A percentile compares a stretch with the other conserved stretches of the same genome.
Evolutionary conservation across 2,329 filamentous ascomycete species (phyloP).

Genomic region (Colletotrichum spinosum): DNA sequence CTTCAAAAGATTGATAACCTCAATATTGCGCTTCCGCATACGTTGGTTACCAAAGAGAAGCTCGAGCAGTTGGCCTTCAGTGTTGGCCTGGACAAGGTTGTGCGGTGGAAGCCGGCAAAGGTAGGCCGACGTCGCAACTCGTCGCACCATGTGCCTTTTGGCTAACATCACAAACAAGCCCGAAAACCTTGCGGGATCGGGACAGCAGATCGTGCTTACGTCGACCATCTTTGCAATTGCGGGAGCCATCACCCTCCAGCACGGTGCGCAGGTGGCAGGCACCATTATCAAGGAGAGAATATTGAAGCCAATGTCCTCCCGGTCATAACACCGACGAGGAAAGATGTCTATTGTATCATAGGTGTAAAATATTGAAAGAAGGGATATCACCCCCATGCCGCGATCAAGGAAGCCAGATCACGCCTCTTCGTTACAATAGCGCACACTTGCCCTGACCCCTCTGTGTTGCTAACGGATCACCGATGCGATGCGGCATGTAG

Average conservation of each 20-base stretch:
- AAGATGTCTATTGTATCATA: slow-evolving; percentile 38
- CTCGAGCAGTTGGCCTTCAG: slow-evolving; percentile 75
- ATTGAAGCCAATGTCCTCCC: slow-evolving; percentile 57
- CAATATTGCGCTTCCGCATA: slow-evolving; percentile 66
- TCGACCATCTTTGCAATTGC: slow-evolving; percentile 87
- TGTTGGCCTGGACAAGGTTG: slow-evolving; percentile 78
- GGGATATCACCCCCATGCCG: slow-evolving; percentile 26
- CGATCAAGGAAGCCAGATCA: slow-evolving; percentile 2
- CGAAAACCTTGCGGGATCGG: slow-evolving; percentile 77
- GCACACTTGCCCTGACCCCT: too few species aligned
- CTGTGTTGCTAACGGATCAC: slow-evolving; percentile 2
- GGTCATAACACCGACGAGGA: slow-evolving; percentile 30
- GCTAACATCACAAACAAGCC: slow-evolving; percentile 52
- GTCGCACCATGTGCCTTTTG: neutral
- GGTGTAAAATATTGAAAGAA: slow-evolving; percentile 38
- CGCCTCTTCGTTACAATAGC: neutral
- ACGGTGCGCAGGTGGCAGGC: slow-evolving; percentile 82
- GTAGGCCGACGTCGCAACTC: slow-evolving; percentile 60
- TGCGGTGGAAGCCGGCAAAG: slow-evolving; percentile 89
- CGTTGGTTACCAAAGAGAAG: slow-evolving; percentile 72
- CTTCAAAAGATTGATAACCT: slow-evolving; percentile 82
- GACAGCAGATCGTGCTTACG: slow-evolving; percentile 78
- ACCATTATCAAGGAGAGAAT: slow-evolving; percentile 82
- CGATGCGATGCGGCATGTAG: neutral
- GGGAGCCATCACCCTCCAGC: slow-evolving; percentile 89